Evolutionary conservation across 345 rosid genomes (phyloP).

Genomic region (Barbarea vulgaris): DNA sequence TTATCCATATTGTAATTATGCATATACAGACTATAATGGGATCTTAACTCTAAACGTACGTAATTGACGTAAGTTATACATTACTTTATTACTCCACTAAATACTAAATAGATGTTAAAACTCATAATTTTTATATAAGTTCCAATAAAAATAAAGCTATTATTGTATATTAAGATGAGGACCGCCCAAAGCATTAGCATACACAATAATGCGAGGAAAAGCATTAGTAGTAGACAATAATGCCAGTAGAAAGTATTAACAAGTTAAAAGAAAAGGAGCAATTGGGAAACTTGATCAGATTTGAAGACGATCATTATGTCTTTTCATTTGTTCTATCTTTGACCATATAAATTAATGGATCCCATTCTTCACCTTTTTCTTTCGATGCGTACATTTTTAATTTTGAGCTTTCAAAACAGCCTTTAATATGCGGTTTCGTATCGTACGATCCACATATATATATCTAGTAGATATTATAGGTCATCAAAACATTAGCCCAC

Average conservation of each 20-base stretch:
- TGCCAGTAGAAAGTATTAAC: slow-evolving; percentile 31
- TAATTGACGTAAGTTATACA: neutral
- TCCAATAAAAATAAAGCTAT: slow-evolving; percentile 18
- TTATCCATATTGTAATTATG: no score
- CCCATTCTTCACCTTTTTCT: slow-evolving; percentile 31
- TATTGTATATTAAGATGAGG: slow-evolving; percentile 26
- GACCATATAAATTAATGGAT: slow-evolving; percentile 39
- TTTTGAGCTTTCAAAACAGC: slow-evolving; percentile 21
- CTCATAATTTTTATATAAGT: neutral
- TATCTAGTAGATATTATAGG: slow-evolving; percentile 12
- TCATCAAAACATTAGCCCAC: neutral
- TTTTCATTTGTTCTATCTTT: slow-evolving; percentile 33
- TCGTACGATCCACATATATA: slow-evolving; percentile 6
- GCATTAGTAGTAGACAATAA: slow-evolving; percentile 33
- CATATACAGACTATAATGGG: neutral
- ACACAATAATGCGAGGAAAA: slow-evolving; percentile 32
- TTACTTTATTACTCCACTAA: neutral
- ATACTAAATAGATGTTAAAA: neutral
- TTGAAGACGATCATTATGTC: slow-evolving; percentile 26
- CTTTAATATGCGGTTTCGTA: slow-evolving; percentile 25
- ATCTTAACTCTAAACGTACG: neutral
- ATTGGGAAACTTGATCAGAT: slow-evolving; percentile 30
- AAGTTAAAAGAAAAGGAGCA: slow-evolving; percentile 31
- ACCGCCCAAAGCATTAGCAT: slow-evolving; percentile 38
- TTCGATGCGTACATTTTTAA: slow-evolving; percentile 13